phyloP scores from a whole-genome alignment of 2,329 filamentous ascomycete species.

The Penicillium psychrosexuale region DNA sequence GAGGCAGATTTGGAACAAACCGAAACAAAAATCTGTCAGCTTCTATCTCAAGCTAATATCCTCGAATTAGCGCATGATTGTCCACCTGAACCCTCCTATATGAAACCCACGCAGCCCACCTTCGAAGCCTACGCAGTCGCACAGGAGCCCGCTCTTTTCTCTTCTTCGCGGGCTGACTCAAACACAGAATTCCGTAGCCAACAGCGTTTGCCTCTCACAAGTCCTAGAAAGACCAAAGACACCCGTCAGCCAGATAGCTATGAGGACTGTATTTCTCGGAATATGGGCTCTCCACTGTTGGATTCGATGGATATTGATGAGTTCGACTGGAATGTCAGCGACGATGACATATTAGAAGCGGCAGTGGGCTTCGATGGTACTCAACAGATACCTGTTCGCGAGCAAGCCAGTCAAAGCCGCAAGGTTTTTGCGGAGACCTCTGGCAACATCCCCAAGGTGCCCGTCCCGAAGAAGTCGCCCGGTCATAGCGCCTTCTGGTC shows the following conservation, averaged over 20 bases:
- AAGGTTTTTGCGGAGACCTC: constrained; percentile 43
- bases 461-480: constrained; percentile 33
- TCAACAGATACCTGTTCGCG: constrained; percentile 13
- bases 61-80: constrained; percentile 17
- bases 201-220: constrained; percentile 1
- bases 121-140: neutral
- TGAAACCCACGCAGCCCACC: neutral
- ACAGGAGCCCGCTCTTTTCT: neutral
- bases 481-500: constrained; percentile 48
- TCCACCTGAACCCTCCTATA: neutral
- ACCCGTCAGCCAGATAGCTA: constrained; percentile 13
- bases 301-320: constrained; percentile 33
- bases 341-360: constrained; percentile 47
- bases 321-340: constrained; percentile 44
- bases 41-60: constrained; percentile 33
- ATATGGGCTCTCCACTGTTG: constrained; percentile 40
- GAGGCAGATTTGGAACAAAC: constrained; percentile 34
- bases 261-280: constrained; percentile 35
- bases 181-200: constrained; percentile 4
- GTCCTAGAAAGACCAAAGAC: constrained; percentile 3
- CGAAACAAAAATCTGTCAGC: constrained; percentile 32
- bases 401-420: constrained; percentile 24
- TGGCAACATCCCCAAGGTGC: constrained; percentile 35
- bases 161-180: neutral
- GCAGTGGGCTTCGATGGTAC: constrained; percentile 38